phyloP scores from a whole-genome alignment of 139 green algal species.

The Chlamydomonas eustigma region DNA sequence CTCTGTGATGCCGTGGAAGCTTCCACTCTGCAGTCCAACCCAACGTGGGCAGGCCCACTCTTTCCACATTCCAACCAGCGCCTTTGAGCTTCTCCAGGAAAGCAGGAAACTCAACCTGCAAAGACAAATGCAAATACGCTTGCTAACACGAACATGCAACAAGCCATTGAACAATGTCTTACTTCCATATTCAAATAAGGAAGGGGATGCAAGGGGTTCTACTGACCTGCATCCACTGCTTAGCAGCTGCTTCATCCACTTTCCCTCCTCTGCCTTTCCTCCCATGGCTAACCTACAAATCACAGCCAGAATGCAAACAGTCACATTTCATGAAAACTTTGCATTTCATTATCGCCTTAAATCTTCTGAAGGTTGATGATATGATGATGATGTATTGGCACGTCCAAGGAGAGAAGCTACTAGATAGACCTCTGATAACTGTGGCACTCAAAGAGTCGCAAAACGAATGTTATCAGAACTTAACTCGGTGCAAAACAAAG shows the following conservation, averaged over 20 bases:
- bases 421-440: background rate
- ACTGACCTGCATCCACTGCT: too few relatives aligned
- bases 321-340: too few relatives aligned
- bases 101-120: background rate
- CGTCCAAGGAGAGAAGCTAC: background rate
- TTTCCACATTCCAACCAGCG: conserved; percentile 9
- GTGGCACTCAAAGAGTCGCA: background rate
- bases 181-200: background rate
- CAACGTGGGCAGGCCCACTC: background rate
- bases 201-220: background rate
- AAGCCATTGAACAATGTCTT: background rate
- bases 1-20: background rate
- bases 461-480: background rate
- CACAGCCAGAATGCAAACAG: too few relatives aligned
- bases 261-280: too few relatives aligned
- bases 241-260: too few relatives aligned
- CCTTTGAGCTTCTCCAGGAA: background rate
- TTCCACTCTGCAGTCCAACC: conserved; percentile 13
- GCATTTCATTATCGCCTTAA: too few relatives aligned
- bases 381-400: background rate
- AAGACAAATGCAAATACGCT: too few relatives aligned
- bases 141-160: background rate
- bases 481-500: too few relatives aligned
- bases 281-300: too few relatives aligned
- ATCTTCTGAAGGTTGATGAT: too few relatives aligned